phyloP scores from a whole-genome alignment of 2,329 filamentous ascomycete genomes.

The Clonostachys byssicola region DNA sequence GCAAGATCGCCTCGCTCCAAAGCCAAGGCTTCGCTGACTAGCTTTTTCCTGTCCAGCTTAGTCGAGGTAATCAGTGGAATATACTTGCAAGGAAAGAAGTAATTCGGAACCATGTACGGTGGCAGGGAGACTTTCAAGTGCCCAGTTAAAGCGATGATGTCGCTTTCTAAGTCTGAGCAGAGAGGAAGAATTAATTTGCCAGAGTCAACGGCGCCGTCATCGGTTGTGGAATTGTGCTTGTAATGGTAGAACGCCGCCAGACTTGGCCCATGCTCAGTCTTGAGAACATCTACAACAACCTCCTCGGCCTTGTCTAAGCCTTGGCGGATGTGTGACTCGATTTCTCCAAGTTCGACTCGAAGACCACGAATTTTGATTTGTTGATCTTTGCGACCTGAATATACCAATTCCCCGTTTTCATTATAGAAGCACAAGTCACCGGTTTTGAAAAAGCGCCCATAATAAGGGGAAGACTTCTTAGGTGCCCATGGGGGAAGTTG shows the following conservation, averaged over 20 bases:
- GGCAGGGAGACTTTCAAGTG: slow-evolving; percentile 6
- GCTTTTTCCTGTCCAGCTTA: slow-evolving; percentile 22
- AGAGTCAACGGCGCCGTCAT: no score
- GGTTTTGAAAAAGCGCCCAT: slow-evolving; percentile 4
- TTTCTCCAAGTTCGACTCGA: slow-evolving; percentile 36
- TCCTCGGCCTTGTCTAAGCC: not conserved
- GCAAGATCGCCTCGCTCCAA: slow-evolving; percentile 5
- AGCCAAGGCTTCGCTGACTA: not conserved
- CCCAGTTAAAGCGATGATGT: slow-evolving; percentile 7
- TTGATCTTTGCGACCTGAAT: slow-evolving; percentile 45
- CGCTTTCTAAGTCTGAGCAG: slow-evolving; percentile 4
- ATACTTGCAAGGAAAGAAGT: slow-evolving; percentile 9
- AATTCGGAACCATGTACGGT: slow-evolving; percentile 9
- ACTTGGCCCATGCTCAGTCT: not conserved
- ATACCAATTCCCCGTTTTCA: slow-evolving; percentile 28
- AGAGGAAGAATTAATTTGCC: not conserved
- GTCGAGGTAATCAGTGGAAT: slow-evolving; percentile 32
- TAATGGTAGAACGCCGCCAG: slow-evolving; percentile 1
- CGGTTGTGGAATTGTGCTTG: not conserved
- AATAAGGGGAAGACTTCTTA: not conserved
- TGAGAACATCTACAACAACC: slow-evolving; percentile 1
- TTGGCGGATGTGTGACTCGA: slow-evolving; percentile 4
- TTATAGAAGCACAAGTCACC: slow-evolving; percentile 5
- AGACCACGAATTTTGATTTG: slow-evolving; percentile 54
- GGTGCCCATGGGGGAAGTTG: not conserved